Base-by-base conservation (phyloP, 352 stramenopile genomes). In the Thalassiosira mediterranea region DNA sequence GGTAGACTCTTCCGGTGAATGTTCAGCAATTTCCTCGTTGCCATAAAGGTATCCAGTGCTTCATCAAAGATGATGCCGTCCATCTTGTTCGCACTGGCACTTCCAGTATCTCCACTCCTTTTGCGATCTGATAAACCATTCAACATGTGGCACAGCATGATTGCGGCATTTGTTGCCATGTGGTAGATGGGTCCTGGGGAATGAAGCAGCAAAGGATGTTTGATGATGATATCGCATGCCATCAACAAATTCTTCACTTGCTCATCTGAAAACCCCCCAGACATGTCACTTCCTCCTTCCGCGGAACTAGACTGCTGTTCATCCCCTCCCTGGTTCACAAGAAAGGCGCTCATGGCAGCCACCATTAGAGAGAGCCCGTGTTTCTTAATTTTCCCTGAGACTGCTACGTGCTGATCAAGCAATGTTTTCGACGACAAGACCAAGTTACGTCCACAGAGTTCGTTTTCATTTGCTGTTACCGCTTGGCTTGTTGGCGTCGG, bases 401-500 rank as follows among this genome's bases (percentile, higher is more conserved):
- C 15, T 44, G 78, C 65, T 25, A 26, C 38, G 38, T 87, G 72
- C 31, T 92, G 83, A 67, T 92, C 76, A 15, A 92, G 48, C 10
- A 92, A 47, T 1, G 78, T 84, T 29, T 83, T 86, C 13, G 83
- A 81, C 0, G 81, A 90, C 31, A 90, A 46, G 13, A 92, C 69
- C 69, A 92, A 85, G 48, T 92, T 92, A 4, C 86, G 81, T 58
- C 78, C 88, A 60, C 86, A 90, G 21, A 92, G 61, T 71, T 92
- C 83, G 67, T 90, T 88, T 49, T 90, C 79, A 47, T 90, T 81
- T 34, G 83, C 68, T 61, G 86, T 79, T 19, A 91, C 83, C 8
- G 86, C 86, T 19, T 65, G 72, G 7, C 57, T 75, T 1, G 84
- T 91, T 2, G 73, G 54, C 25, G 84, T 81, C 21, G 78, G 72